phyloP scores from a whole-genome alignment of 2,329 filamentous ascomycete genomes.

The Tolypocladium ovalisporum region DNA sequence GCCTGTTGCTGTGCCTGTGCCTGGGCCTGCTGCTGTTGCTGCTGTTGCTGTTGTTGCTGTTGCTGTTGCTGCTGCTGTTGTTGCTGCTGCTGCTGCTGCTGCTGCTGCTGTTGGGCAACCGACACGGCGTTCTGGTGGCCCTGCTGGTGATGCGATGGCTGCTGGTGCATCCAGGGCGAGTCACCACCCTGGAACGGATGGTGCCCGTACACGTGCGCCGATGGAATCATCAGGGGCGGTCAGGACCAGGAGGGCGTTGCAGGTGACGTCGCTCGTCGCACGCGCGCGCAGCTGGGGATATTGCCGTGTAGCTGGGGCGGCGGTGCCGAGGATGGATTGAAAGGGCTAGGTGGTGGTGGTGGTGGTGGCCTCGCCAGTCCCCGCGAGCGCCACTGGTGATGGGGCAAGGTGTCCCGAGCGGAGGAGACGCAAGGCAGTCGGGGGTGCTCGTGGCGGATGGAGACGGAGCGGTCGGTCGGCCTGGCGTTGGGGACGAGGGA shows the following conservation, averaged over 20 bases:
- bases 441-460: background rate
- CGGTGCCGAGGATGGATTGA: background rate
- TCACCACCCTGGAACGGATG: slow-evolving; percentile 55
- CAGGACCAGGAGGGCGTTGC: background rate
- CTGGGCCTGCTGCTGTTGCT: slow-evolving; percentile 31
- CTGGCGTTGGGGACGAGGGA: background rate
- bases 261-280: background rate
- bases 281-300: background rate
- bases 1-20: slow-evolving; percentile 28
- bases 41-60: slow-evolving; percentile 17
- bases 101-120: slow-evolving; percentile 37
- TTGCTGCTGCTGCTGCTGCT: slow-evolving; percentile 27
- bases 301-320: background rate
- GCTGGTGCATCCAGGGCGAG: slow-evolving; percentile 57
- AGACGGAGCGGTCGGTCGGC: background rate
- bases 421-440: background rate
- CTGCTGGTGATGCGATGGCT: slow-evolving; percentile 47
- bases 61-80: slow-evolving; percentile 32
- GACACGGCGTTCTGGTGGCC: slow-evolving; percentile 45
- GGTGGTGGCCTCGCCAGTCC: background rate
- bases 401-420: background rate
- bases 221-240: slow-evolving; percentile 45
- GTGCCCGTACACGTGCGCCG: slow-evolving; percentile 55
- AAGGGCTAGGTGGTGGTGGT: background rate
- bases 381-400: background rate